Conservation (phyloP, 176 grass and related monocot species). For the Pharus latifolius region DNA sequence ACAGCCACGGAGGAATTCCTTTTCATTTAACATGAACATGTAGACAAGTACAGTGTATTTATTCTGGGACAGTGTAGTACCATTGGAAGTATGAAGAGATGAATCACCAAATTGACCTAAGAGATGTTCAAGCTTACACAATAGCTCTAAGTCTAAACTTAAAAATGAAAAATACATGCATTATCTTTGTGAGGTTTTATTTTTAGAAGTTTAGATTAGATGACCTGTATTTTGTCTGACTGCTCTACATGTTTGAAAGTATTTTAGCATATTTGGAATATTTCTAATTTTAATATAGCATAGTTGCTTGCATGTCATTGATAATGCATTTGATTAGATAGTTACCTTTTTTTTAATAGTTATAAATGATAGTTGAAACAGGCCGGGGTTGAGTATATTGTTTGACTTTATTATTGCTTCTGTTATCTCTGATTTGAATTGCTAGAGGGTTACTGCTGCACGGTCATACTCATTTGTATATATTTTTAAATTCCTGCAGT, state of each 20-base stretch:
- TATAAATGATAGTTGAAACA: neutral
- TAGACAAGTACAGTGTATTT: neutral
- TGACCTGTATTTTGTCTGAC: neutral
- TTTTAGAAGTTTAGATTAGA: neutral
- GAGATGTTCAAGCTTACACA: neutral
- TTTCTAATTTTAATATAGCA: neutral
- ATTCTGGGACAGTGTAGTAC: neutral
- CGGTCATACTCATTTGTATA: constrained; percentile 20
- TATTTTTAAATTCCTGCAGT: constrained; percentile 29
- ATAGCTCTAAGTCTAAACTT: neutral
- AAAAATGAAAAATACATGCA: neutral
- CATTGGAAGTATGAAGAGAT: neutral
- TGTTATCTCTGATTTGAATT: constrained; percentile 1
- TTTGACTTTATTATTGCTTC: constrained; percentile 23
- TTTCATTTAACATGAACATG: neutral
- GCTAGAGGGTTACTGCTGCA: neutral
- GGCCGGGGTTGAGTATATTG: constrained; percentile 20
- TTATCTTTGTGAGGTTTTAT: neutral
- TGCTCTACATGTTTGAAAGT: neutral
- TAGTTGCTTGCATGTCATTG: constrained; percentile 38
- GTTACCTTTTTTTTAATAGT: neutral
- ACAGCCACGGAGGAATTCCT: neutral
- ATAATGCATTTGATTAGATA: constrained; percentile 12
- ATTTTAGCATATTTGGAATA: constrained; percentile 1
- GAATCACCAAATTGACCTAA: neutral